Base-by-base conservation (phyloP, 352 stramenopile species). In the Nothophytophthora sp. region DNA sequence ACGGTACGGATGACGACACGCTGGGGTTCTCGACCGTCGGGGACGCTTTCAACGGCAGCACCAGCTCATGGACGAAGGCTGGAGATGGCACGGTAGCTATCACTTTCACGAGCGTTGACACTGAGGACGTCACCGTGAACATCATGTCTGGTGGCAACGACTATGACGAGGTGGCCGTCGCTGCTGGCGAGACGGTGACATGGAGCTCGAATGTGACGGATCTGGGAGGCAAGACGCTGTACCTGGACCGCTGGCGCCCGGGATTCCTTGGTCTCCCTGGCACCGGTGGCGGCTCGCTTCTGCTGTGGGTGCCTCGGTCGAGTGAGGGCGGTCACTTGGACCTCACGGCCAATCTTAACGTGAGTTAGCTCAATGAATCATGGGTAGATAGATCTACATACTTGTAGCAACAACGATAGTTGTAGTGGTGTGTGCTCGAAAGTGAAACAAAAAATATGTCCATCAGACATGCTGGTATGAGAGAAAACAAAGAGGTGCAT, bases 221-320 rank as follows among this genome's bases (percentile, higher is more conserved):
- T 0, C 60, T 82, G 23, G 55, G 70, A 5, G 70, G 77, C 37
- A 89, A 85, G 57, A 90, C 81, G 13, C 20, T 90, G 35, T 92
- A 88, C 61, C 24, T 89, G 52, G 76, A 87, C 40, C 81, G 78
- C 9, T 89, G 76, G 73, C 77, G 81, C 10, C 57, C 73, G 4
- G 72, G 70, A 25, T 67, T 86, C 23, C 54, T 87, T 5, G 73
- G 77, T 23, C 43, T 91, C 9, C 73, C 79, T 2, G 70, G 73
- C 19, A 84, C 69, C 7, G 70, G 69, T 11, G 81, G 81, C 36
- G 81, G 81, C 13, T 90, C 81, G 19, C 49, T 91, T 2, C 47
- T 86, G 12, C 29, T 85, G 15, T 89, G 77, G 77, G 54, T 91
- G 7, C 74, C 81, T 12, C 54, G 73, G 22, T 46, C 62, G 20